Base-by-base conservation (phyloP, 345 rosid genomes). In the Hypericum androsaemum region DNA sequence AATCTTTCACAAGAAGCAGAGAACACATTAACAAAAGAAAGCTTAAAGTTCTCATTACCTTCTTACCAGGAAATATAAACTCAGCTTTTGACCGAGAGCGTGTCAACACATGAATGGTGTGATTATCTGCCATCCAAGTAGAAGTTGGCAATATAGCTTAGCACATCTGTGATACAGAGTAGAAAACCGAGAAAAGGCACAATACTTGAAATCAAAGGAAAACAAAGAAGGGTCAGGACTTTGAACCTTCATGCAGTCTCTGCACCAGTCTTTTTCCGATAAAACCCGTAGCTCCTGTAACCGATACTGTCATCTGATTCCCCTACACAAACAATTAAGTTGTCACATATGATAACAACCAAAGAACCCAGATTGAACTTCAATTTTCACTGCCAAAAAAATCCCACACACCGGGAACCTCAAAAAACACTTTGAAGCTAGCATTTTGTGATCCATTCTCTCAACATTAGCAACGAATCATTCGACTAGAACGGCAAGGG, bases 271-370 rank as follows among this genome's bases (percentile, higher is more conserved):
- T 69, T 75, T 64, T 77, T 36, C 95, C 98, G 13, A 87, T 74
- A 68, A 90, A 90, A 6, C 98, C 98, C 12, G 96, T 87, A 50
- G 98, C 96, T 71, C 96, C 96, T 7, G 96, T 90, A 57, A 86
- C 64, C 16, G 98, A 76, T 39, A 90, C 95, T 39, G 79, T 87
- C 90, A 84, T 80, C 71, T 65, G 75, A 64, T 63, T 74, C 37
- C 41, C 89, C 85, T 71, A 52, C 42, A 66, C 51, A 50, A 71
- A 46, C 7, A 57, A 43, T 44, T 41, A 67, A 47, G 49, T 52
- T 43, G 48, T 53, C 50, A 59, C n/a, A n/a, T n/a, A n/a, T n/a
- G n/a, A 55, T 10, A 6, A 12, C 50, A 13, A 46, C 50, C 15
- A 10, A 46, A 46, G 16, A 8, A 10, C 32, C 22, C 6, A 32